Base-by-base conservation (phyloP, 2,329 filamentous ascomycete genomes). In the Scedosporium dehoogii region DNA sequence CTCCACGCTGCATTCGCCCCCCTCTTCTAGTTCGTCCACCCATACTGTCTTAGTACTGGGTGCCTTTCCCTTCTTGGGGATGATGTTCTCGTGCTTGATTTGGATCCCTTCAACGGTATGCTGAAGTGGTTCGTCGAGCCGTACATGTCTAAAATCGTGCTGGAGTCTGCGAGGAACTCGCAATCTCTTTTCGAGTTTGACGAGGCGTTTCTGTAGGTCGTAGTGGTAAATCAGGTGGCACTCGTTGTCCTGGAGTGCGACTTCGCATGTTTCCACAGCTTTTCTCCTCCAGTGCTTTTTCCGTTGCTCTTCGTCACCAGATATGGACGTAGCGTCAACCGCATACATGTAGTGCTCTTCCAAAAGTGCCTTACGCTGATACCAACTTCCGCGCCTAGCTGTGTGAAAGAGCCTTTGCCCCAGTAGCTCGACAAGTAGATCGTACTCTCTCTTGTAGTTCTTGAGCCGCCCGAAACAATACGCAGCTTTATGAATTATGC, bases 191-290 rank as follows among this genome's bases (percentile, higher is more conserved):
- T 99, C 94, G 0, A 99, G 82, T 74, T 97, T 97, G 59, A 85
- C 82, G n/a, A 97, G 84, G 1, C 94, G 88, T 73, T 96, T 97
- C 72, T 97, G 93, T 6, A 99, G 78, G 69, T 97, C 93, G 70
- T 96, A 91, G 71, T 99, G 93, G 71, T 91, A 93, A 64, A 96
- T 94, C 25, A 96, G 75, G 73, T 99, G 94, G 64, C 93, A 96
- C 63, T 94, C 83, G 29, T 86, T 85, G 69, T 99, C 94, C 71
- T 96, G 88, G 0, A 99, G 80, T 0, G 91, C 94, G 48, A 83
- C 79, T 73, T 96, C 92, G 70, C 94, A 97, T 0, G 94, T 99
- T 6, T 79, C 76, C 3, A 90, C 78, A 0, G 94, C 91, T 21
- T 86, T 81, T 7, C 83, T 81, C 70, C 87, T 91, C 92, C 92